Conservation (phyloP, 1,284 basidiomycete genomes). For the Sporisorium exsertum region DNA sequence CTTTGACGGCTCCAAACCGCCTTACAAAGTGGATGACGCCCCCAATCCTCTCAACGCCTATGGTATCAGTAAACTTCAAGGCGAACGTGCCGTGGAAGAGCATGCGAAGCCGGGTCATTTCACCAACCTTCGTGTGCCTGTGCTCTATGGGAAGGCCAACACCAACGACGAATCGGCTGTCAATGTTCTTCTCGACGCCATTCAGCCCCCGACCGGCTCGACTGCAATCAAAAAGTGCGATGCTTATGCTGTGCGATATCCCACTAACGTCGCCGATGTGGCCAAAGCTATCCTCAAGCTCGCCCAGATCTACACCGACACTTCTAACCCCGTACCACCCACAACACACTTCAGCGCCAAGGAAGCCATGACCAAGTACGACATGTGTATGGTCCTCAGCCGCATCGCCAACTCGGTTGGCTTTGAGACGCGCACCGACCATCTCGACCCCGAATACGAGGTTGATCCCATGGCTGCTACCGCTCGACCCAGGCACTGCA, state of each 20-base stretch:
- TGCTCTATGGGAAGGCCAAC: slow-evolving; percentile 60
- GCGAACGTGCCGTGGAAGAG: slow-evolving; percentile 66
- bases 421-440: slow-evolving; percentile 46
- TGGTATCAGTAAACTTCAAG: slow-evolving; percentile 67
- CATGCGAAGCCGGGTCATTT: slow-evolving; percentile 53
- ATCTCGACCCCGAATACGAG: slow-evolving; percentile 63
- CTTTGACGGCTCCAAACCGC: slow-evolving; percentile 69
- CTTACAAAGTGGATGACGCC: slow-evolving; percentile 70
- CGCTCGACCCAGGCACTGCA: slow-evolving; percentile 62
- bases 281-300: slow-evolving; percentile 71
- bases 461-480: slow-evolving; percentile 63
- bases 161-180: slow-evolving; percentile 64
- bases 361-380: slow-evolving; percentile 72
- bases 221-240: slow-evolving; percentile 46
- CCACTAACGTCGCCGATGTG: slow-evolving; percentile 72
- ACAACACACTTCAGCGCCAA: slow-evolving; percentile 72
- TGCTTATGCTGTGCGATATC: slow-evolving; percentile 71
- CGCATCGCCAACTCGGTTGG: slow-evolving; percentile 58
- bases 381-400: slow-evolving; percentile 69
- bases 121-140: slow-evolving; percentile 71
- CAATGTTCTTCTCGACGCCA: slow-evolving; percentile 60
- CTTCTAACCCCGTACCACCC: slow-evolving; percentile 34
- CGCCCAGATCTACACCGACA: slow-evolving; percentile 32
- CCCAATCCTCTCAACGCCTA: slow-evolving; percentile 73
- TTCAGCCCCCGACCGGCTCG: slow-evolving; percentile 35